Evolutionary conservation across 768 basidiomycete genomes (phyloP).

Genomic region (Leccinum obscurum): DNA sequence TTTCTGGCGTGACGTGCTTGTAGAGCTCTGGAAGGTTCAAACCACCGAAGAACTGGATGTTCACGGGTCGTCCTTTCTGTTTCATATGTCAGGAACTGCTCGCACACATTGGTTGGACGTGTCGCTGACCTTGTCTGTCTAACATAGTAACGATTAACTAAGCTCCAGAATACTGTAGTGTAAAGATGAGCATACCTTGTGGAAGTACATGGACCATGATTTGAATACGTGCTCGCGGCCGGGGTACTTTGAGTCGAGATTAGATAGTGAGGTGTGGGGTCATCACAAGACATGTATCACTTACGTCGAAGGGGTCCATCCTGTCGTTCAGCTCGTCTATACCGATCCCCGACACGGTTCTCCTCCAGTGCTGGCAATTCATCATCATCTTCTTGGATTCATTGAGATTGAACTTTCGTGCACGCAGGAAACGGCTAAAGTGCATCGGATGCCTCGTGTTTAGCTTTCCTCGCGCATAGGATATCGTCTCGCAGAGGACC

Average conservation of each 20-base stretch:
- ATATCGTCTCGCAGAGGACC: neutral
- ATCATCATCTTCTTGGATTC: constrained; percentile 64
- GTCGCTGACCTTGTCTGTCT: constrained; percentile 67
- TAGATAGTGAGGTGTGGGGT: neutral
- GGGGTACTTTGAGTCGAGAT: constrained; percentile 51
- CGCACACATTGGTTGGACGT: neutral
- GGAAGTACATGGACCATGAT: constrained; percentile 78
- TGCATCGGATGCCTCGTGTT: constrained; percentile 1
- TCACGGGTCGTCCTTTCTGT: constrained; percentile 70
- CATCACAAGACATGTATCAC: constrained; percentile 24
- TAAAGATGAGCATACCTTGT: constrained; percentile 50
- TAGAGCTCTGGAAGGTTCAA: constrained; percentile 60
- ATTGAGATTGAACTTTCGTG: constrained; percentile 60
- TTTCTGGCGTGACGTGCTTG: constrained; percentile 55
- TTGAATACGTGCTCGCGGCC: constrained; percentile 69
- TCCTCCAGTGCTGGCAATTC: constrained; percentile 69
- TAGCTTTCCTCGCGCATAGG: neutral
- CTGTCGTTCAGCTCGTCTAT: constrained; percentile 61
- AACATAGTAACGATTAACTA: neutral
- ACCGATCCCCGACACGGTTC: constrained; percentile 60
- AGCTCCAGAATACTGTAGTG: neutral
- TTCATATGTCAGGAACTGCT: neutral
- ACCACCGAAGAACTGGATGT: constrained; percentile 62
- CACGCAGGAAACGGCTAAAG: constrained; percentile 71
- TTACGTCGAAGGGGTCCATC: constrained; percentile 71